Percentiles rank a stretch among this genome's conserved stretches.
Conservation (phyloP, 495 filamentous ascomycete genomes). For the Penicillium roqueforti region DNA sequence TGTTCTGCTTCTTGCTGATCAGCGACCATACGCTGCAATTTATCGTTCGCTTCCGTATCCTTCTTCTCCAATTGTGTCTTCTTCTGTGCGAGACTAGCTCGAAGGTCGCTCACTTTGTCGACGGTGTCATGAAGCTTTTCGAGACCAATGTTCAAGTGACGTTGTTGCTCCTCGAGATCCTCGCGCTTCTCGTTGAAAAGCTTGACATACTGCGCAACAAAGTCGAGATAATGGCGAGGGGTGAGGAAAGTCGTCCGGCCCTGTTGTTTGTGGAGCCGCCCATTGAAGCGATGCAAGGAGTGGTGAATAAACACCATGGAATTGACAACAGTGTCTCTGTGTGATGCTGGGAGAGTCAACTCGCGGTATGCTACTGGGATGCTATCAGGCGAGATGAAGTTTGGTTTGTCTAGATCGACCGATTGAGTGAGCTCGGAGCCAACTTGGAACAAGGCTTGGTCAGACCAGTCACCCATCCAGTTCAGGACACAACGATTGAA, state of each 20-base stretch:
- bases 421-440: slow-evolving; percentile 93
- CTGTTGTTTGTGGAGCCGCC: slow-evolving; percentile 85
- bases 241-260: slow-evolving; percentile 87
- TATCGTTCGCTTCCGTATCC: slow-evolving; percentile 93
- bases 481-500: slow-evolving; percentile 99
- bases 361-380: slow-evolving; percentile 89
- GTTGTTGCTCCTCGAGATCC: slow-evolving; percentile 96
- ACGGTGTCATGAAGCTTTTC: slow-evolving; percentile 98
- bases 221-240: slow-evolving; percentile 94
- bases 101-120: slow-evolving; percentile 91
- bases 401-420: slow-evolving; percentile 83
- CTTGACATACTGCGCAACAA: slow-evolving; percentile 96
- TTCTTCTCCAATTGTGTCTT: slow-evolving; percentile 89
- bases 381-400: slow-evolving; percentile 81
- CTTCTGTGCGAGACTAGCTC: slow-evolving; percentile 87
- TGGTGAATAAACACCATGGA: slow-evolving; percentile 98
- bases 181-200: slow-evolving; percentile 98
- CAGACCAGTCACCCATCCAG: slow-evolving; percentile 99
- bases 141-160: slow-evolving; percentile 94
- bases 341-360: slow-evolving; percentile 75
- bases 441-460: slow-evolving; percentile 98
- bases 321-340: slow-evolving; percentile 88
- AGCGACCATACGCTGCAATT: slow-evolving; percentile 92
- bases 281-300: slow-evolving; percentile 85
- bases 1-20: slow-evolving; percentile 96